phyloP scores from a whole-genome alignment of 768 basidiomycete genomes.

The Lactarius hengduanensis region DNA sequence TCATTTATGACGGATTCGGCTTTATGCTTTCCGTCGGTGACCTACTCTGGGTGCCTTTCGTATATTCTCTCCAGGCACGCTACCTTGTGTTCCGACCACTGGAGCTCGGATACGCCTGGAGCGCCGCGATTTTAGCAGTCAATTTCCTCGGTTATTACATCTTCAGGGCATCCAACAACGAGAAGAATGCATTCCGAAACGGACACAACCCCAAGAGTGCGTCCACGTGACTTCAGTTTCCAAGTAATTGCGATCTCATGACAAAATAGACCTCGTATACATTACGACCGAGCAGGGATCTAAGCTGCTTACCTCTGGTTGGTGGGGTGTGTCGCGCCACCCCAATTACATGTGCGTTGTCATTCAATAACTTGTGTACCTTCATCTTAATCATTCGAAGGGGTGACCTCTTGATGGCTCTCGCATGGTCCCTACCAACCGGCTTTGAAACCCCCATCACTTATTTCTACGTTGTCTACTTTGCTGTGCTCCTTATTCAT shows the following conservation, averaged over 20 bases:
- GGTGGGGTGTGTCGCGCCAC: conserved; percentile 96
- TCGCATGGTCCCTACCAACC: conserved; percentile 92
- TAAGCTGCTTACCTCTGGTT: conserved; percentile 90
- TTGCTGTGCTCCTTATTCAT: conserved; percentile 85
- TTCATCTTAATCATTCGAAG: conserved; percentile 38
- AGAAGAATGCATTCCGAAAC: conserved; percentile 95
- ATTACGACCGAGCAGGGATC: conserved; percentile 83
- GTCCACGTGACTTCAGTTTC: conserved; percentile 7
- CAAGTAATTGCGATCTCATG: neutral
- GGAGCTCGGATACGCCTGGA: conserved; percentile 64
- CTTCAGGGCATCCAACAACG: conserved; percentile 83
- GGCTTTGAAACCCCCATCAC: conserved; percentile 92
- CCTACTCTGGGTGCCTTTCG: conserved; percentile 91
- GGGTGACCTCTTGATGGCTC: conserved; percentile 84
- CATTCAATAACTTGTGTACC: neutral
- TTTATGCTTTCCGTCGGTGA: conserved; percentile 98
- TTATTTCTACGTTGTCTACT: conserved; percentile 93
- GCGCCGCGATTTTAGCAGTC: conserved; percentile 57
- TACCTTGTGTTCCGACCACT: conserved; percentile 90
- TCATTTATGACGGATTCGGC: conserved; percentile 95
- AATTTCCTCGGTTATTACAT: conserved; percentile 84
- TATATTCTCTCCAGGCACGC: conserved; percentile 89
- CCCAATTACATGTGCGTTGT: conserved; percentile 79
- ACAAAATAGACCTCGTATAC: conserved; percentile 61
- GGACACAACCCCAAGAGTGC: conserved; percentile 92